Evolutionary conservation across 139 green algal species (phyloP), one percentile per base, ranked within the genome.

Genomic region (Astrephomene gubernaculifera): DNA sequence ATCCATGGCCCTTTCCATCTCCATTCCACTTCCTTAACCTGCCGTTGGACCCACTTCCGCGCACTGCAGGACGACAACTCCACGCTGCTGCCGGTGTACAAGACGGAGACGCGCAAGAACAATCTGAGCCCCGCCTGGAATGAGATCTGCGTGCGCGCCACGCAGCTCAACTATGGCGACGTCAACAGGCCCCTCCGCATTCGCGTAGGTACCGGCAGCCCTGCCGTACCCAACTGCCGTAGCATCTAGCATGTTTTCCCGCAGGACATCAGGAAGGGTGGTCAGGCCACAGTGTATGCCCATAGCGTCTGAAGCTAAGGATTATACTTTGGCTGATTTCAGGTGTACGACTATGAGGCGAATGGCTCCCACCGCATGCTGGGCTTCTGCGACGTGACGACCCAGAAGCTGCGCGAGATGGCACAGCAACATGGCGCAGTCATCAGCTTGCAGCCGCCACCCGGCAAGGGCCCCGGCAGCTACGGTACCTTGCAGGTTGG

Each of bases 61-160:
- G n/a, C n/a, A n/a, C n/a, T n/a, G n/a, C n/a, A n/a, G n/a, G n/a
- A n/a, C n/a, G n/a, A n/a, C n/a, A n/a, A n/a, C n/a, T n/a, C n/a
- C n/a, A n/a, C n/a, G n/a, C n/a, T n/a, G 83, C 43, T 87, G 65
- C 87, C 87, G 0, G 87, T 90, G 17, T 84, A 87, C 64, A 86
- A 84, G 31, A 84, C 79, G 0, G 87, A 84, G 71, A 88, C 90
- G 31, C 53, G 43, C 5, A 65, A 82, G 29, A 86, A 90, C 79
- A 92, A 90, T 69, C 81, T 90, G 31, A 89, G 76, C 71, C 88
- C 86, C 36, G 38, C 68, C 6, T 93, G 90, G 90, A 52, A 78
- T 2, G 85, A 87, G 31, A 45, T 92, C 22, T 14, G 63, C 6
- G 85, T 88, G 49, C 60, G 64, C 0, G 76, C 82, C 27, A 33